A percentile compares a stretch with the other conserved stretches of the same genome.
phyloP scores from a whole-genome alignment of 306 rosid genomes.

The Trifolium pratense region DNA sequence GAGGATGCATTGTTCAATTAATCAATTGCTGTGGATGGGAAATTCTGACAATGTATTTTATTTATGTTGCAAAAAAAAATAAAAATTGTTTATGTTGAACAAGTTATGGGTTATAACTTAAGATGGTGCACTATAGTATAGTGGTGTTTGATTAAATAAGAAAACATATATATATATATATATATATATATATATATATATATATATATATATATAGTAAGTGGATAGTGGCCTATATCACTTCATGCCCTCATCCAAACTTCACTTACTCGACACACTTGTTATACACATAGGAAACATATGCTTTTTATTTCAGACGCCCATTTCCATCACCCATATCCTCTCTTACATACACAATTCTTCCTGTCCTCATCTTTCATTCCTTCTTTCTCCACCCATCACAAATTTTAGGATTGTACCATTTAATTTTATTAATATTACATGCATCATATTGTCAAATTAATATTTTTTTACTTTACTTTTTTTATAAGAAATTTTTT shows the following conservation, averaged over 20 bases:
- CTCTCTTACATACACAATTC: constrained; percentile 48
- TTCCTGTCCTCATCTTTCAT: constrained; percentile 55
- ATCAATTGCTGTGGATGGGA: constrained; percentile 44
- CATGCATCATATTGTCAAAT: too few relatives aligned
- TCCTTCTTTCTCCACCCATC: constrained; percentile 45
- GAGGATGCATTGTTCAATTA: background rate
- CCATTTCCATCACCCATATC: constrained; percentile 54
- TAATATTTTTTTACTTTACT: too few relatives aligned
- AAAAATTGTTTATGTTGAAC: constrained; percentile 35
- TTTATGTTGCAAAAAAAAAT: background rate
- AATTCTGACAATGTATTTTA: constrained; percentile 35
- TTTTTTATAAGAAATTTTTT: too few relatives aligned
- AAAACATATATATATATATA: too few relatives aligned
- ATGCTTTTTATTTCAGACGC: constrained; percentile 59
- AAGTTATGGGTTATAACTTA: constrained; percentile 51
- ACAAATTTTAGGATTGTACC: background rate
- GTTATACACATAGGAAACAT: constrained; percentile 76
- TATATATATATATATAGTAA: constrained; percentile 46
- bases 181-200: too few relatives aligned
- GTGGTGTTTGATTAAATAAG: constrained; percentile 65
- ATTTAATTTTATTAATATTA: too few relatives aligned
- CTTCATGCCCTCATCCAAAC: constrained; percentile 58
- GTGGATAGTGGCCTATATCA: constrained; percentile 54
- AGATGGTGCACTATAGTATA: constrained; percentile 40
- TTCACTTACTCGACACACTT: constrained; percentile 65